Evolutionary conservation across 306 rosid genomes (phyloP), one percentile per base, ranked within the genome.

Genomic region (Urtica urens): DNA sequence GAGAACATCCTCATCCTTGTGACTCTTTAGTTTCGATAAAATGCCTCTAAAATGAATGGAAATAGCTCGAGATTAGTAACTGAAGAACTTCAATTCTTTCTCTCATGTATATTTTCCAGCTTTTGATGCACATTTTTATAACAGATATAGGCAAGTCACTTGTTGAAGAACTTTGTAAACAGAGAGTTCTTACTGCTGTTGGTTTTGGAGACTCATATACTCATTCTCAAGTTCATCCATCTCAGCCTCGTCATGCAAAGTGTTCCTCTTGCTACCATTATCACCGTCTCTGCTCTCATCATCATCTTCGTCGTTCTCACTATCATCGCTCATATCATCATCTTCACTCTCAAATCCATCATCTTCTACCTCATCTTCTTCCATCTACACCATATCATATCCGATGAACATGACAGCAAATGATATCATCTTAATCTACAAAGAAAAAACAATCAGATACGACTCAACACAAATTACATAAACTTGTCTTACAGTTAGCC

Each of bases 211-310:
- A 58, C 64, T 69, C 66, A 50, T 65, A 45, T 77, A 81, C 65
- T 83, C 84, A 63, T 84, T 74, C 75, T 84, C 90, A 31, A 84
- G 93, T 23, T 78, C 74, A 53, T 76, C 90, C 83, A 88, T 60
- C 62, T 81, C 95, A n/a, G 74, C 83, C 58, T 67, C 79, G 30
- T 52, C 58, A 12, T 40, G 10, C 4, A 10, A 27, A 21, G 25
- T 23, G 23, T 35, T 22, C 10, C 38, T 45, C 73, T 53, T 51
- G 28, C 45, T 63, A 55, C 30, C 63, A 31, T 19, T 44, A n/a
- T 66, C 75, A 24, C 7, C 58, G 27, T 20, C 60, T n/a, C n/a
- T n/a, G n/a, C n/a, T n/a, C 21, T 26, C 73, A 6, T 50, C 70
- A 0, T 64, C 72, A 2, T 62, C 69, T 6, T 53, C 68, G 29